A percentile compares a stretch with the other conserved stretches of the same genome.
phyloP scores from a whole-genome alignment of 2,329 filamentous ascomycete species.

The Neopestalotiopsis sp. region DNA sequence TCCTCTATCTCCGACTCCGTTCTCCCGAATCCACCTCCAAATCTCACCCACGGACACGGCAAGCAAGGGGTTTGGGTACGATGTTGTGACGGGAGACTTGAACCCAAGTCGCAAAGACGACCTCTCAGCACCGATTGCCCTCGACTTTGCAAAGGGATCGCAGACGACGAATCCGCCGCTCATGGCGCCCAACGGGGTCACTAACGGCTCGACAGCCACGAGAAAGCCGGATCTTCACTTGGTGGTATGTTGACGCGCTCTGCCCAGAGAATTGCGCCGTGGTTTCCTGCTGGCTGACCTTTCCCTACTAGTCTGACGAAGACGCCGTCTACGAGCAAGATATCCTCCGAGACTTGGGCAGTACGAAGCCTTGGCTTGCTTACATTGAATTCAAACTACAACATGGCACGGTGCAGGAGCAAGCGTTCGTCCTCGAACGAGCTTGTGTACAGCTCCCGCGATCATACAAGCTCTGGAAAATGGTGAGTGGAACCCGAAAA shows the following conservation, averaged over 20 bases:
- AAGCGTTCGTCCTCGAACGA: constrained; percentile 86
- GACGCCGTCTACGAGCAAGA: constrained; percentile 98
- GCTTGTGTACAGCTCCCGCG: constrained; percentile 88
- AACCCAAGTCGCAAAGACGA: constrained; percentile 7
- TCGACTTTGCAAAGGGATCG: background rate
- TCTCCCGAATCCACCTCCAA: background rate
- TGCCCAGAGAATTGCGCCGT: constrained; percentile 15
- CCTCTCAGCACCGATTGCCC: background rate
- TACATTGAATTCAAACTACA: constrained; percentile 92
- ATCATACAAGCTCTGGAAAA: constrained; percentile 98
- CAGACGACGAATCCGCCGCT: background rate
- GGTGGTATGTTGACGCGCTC: constrained; percentile 46
- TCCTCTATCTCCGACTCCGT: background rate
- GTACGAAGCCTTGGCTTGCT: constrained; percentile 91
- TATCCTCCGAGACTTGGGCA: constrained; percentile 82
- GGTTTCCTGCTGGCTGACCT: constrained; percentile 21
- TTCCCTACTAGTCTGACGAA: constrained; percentile 70
- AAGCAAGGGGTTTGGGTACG: constrained; percentile 3
- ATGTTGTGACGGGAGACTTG: constrained; percentile 10
- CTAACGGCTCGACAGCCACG: constrained; percentile 36
- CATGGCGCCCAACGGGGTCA: constrained; percentile 38
- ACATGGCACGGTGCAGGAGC: constrained; percentile 84
- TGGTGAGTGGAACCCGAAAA: constrained; percentile 58
- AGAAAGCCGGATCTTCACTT: constrained; percentile 53
- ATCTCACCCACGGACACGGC: background rate